Conservation (phyloP, 108 stramenopile genomes). For the Cyclotella cryptica region DNA sequence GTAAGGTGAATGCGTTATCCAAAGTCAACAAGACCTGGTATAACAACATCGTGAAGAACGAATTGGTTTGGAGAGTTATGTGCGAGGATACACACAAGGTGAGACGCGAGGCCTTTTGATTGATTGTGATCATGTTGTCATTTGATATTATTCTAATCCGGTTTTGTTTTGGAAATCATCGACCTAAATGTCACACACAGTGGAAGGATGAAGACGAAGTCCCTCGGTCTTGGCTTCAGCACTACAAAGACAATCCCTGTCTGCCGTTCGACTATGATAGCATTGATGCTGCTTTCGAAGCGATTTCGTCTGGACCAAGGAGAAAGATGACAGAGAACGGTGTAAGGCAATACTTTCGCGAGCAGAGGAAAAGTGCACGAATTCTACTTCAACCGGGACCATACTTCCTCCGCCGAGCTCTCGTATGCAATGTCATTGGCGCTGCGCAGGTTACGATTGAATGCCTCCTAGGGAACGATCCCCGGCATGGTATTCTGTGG, state of each 20-base stretch:
- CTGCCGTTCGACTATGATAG: constrained; percentile 81
- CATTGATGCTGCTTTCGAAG: constrained; percentile 58
- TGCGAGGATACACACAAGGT: constrained; percentile 85
- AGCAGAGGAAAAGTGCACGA: constrained; percentile 35
- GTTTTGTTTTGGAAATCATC: too few relatives aligned
- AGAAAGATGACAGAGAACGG: constrained; percentile 18
- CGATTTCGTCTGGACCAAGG: constrained; percentile 28
- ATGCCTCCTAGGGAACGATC: constrained; percentile 52
- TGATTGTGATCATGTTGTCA: neutral
- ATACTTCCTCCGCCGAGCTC: constrained; percentile 60
- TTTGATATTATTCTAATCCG: neutral
- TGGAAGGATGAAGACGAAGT: constrained; percentile 70
- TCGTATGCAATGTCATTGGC: constrained; percentile 55
- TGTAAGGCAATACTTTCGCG: constrained; percentile 31
- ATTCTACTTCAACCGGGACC: constrained; percentile 69
- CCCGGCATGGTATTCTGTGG: constrained; percentile 32
- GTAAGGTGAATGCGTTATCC: constrained; percentile 51
- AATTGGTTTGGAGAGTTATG: constrained; percentile 50
- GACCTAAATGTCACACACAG: too few relatives aligned
- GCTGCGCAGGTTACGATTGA: constrained; percentile 58
- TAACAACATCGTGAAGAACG: constrained; percentile 25
- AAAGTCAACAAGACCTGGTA: constrained; percentile 57
- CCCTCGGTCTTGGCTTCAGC: constrained; percentile 70
- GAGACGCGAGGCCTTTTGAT: constrained; percentile 1
- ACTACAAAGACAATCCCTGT: constrained; percentile 72